Conservation (phyloP, 768 basidiomycete species). For the Pleurotus platypus region DNA sequence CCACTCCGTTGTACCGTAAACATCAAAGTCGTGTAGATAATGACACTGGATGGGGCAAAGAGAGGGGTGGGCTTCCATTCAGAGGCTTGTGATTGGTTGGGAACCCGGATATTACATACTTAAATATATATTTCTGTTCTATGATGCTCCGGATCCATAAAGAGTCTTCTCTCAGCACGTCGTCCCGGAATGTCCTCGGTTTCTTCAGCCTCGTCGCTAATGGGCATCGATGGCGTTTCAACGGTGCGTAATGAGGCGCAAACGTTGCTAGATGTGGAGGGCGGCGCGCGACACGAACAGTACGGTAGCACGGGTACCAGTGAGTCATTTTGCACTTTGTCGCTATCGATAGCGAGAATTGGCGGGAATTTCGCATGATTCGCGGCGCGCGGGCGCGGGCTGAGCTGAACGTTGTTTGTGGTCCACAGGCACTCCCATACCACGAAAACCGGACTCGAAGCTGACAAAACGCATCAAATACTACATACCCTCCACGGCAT, state of each 20-base stretch:
- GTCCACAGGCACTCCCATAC: constrained; percentile 1
- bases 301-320: not conserved
- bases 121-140: not conserved
- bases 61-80: not conserved
- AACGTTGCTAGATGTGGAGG: not conserved
- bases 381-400: not conserved
- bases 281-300: not conserved
- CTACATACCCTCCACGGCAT: constrained; percentile 72
- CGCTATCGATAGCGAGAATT: not conserved
- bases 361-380: not conserved
- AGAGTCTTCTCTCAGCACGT: not conserved
- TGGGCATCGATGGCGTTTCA: constrained; percentile 2
- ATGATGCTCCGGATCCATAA: constrained; percentile 2
- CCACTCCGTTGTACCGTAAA: no score
- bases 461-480: constrained; percentile 56
- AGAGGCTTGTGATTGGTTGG: not conserved
- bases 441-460: constrained; percentile 20
- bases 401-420: not conserved
- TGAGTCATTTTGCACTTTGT: not conserved
- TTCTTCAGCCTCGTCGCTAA: constrained; percentile 3
- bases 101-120: not conserved
- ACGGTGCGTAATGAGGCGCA: not conserved
- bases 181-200: constrained; percentile 1
- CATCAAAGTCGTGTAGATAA: no score
- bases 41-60: no score